Base-by-base conservation (phyloP, 75 land plant genomes). In the Azolla pinnata region DNA sequence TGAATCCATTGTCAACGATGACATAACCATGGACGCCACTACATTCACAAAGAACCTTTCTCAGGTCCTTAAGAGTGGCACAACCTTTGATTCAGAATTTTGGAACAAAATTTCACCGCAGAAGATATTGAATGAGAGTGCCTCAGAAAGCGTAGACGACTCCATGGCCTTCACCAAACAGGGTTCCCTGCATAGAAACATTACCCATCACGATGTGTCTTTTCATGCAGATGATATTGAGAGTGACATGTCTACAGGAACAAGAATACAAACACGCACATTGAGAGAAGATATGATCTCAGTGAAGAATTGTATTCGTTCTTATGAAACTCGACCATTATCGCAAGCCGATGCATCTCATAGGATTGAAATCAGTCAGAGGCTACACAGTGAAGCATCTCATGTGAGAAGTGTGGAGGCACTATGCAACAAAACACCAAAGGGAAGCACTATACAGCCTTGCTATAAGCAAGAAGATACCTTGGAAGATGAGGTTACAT, bases 11-110 rank as follows among this genome's bases (percentile, higher is more conserved):
- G 25, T 52, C 3, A 52, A 52, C 14, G 54, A 14, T 52, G 54
- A 52, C 54, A 52, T 52, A 16, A 52, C 54, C 18, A 52, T 52
- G 54, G 54, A 52, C 27, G 54, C 54, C 54, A 26, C 29, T 4
- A 25, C 54, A 5, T 52, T 52, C 27, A 19, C 54, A 21, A 52
- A 24, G 27, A 52, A 52, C 24, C 28, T 52, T 2, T 52, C 54
- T 7, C 25, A 24, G 3, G 24, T 52, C 27, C 54, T 52, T 1
- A 52, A 52, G 10, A 25, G 16, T 52, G 54, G 54, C 4, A 52
- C 54, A 23, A 52, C 54, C 24, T 52, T 27, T 26, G 54, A 27
- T 52, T 26, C 27, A 25, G 14, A 2, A 24, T 3, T 2, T 4
- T 26, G 25, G 14, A 16, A 25, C 10, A 12, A 35, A 12, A 21